Percentiles rank a stretch among this genome's conserved stretches.
These are phyloP conservation scores for Blastomyces percursus DNA, from an alignment of 2,329 filamentous ascomycete species.

Conservation along the genomic window DNA sequence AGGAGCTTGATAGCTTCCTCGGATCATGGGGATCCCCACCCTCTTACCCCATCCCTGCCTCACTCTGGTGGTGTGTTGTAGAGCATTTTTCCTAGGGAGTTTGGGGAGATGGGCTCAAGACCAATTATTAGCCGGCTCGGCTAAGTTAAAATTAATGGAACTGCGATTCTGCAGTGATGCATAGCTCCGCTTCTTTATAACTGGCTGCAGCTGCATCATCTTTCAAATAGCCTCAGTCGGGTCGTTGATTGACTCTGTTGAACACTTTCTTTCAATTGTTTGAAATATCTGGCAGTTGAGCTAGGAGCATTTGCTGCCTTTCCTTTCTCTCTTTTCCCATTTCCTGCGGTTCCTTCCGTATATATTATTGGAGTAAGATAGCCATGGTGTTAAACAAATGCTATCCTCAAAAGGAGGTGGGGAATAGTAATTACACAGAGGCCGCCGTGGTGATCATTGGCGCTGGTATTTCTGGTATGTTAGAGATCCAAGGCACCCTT, in stretches of 20 bases:
- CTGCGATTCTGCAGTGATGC: neutral
- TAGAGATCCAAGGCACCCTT: neutral
- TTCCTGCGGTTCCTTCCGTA: neutral
- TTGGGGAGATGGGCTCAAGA: neutral
- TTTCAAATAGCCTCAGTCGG: neutral
- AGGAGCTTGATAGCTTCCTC: neutral
- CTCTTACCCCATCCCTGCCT: neutral
- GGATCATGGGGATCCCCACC: neutral
- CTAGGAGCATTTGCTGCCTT: neutral
- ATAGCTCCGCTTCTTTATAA: neutral
- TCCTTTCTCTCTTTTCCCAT: neutral
- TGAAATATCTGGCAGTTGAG: neutral
- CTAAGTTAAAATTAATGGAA: neutral
- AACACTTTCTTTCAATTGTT: neutral
- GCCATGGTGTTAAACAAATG: conserved; percentile 1
- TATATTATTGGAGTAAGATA: neutral
- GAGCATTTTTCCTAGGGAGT: neutral
- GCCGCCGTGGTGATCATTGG: conserved; percentile 49
- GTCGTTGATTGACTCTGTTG: neutral
- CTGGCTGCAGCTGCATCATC: neutral
- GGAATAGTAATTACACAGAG: conserved; percentile 42
- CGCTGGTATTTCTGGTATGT: conserved; percentile 42
- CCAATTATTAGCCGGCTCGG: neutral
- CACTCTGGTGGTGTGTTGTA: neutral
- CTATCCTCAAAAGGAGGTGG: conserved; percentile 9